These are phyloP conservation scores for Alternaria conjuncta DNA, from an alignment of 2,329 filamentous ascomycete genomes.

Conservation along the genomic window DNA sequence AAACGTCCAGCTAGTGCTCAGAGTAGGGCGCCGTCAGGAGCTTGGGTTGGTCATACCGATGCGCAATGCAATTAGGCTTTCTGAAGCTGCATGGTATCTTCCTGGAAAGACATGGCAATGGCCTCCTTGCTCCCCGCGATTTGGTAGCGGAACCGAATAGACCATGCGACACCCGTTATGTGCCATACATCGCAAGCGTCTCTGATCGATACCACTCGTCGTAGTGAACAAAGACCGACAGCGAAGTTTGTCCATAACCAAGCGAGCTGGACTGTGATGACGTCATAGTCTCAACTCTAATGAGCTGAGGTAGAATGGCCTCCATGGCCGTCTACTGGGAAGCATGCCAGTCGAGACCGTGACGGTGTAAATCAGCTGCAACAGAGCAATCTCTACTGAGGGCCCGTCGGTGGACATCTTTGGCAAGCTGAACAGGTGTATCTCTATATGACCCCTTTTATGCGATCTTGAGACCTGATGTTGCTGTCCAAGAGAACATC, in stretches of 20 bases:
- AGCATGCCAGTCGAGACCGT: not conserved
- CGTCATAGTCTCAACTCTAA: not conserved
- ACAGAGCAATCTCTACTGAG: not conserved
- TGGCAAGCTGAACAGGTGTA: not conserved
- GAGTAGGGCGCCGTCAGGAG: not conserved
- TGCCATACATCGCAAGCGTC: not conserved
- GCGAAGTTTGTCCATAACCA: not conserved
- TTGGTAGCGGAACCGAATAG: not conserved
- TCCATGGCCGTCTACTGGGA: not conserved
- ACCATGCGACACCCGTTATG: not conserved
- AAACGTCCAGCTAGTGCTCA: not conserved
- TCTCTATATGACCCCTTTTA: not conserved
- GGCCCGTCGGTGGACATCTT: not conserved
- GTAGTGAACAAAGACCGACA: not conserved
- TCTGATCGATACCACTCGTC: not conserved
- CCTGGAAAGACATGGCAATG: not conserved
- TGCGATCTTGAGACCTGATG: not conserved
- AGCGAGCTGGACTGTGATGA: not conserved
- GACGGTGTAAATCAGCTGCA: not conserved
- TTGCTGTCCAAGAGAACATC: not conserved
- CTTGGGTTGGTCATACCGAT: not conserved
- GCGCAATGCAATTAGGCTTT: not conserved
- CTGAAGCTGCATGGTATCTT: not conserved
- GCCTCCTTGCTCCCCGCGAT: not conserved
- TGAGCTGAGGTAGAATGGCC: not conserved